Conservation (phyloP, 163 green algal genomes). For the Scenedesmus sp. region DNA sequence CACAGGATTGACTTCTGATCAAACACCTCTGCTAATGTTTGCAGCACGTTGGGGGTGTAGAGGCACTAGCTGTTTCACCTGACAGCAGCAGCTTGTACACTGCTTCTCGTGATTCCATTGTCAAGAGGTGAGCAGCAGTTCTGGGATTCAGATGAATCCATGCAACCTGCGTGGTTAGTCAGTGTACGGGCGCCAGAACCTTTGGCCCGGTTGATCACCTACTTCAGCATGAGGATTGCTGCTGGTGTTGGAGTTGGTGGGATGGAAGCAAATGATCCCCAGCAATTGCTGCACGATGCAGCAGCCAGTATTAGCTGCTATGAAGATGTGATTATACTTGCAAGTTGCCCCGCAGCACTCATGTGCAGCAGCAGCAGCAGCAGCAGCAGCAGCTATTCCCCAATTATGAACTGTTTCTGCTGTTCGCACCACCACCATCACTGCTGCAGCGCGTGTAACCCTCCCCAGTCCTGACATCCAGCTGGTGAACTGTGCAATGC, state of each 20-base stretch:
- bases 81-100: conserved; percentile 79
- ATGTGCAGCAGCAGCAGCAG: not conserved
- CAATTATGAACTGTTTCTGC: not conserved
- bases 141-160: not conserved
- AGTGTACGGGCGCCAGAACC: not conserved
- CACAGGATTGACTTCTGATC: not conserved
- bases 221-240: not conserved
- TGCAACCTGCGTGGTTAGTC: not conserved
- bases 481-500: too few species aligned
- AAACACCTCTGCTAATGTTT: not conserved
- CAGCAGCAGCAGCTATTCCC: not conserved
- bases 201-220: not conserved
- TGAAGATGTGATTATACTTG: not conserved
- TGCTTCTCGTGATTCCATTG: conserved; percentile 79
- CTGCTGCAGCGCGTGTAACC: too few species aligned
- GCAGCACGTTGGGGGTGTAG: conserved; percentile 84
- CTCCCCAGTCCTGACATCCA: too few species aligned
- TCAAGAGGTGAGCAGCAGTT: conserved; percentile 69
- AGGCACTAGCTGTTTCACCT: conserved; percentile 70
- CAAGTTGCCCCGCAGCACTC: not conserved
- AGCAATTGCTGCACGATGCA: not conserved
- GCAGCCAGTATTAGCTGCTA: not conserved
- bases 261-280: not conserved
- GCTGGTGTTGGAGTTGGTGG: not conserved
- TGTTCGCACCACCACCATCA: too few species aligned